Conservation (phyloP, 495 filamentous ascomycete genomes). For the Parmelia sp. region DNA sequence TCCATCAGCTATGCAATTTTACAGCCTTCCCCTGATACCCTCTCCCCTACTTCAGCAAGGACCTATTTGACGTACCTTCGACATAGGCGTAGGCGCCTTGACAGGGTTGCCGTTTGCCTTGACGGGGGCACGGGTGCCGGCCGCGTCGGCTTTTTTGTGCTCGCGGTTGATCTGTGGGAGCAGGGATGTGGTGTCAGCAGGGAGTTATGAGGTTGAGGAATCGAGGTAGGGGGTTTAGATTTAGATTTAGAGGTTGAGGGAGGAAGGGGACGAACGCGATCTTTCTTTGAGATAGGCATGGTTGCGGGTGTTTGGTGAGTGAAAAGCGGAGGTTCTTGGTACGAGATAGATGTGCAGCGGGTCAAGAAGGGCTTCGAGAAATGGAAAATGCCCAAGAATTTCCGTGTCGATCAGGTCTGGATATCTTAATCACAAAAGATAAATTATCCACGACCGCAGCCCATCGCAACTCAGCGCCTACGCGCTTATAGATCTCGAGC, state of each 20-base stretch:
- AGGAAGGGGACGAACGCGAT: background rate
- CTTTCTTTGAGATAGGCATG: slow-evolving; percentile 6
- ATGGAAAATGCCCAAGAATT: no score
- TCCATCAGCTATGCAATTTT: background rate
- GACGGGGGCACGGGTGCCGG: slow-evolving; percentile 35
- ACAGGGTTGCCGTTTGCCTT: slow-evolving; percentile 37
- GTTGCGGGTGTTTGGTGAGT: background rate
- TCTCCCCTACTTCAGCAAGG: no score
- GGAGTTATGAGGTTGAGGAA: background rate
- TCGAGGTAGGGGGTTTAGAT: no score
- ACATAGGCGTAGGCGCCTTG: slow-evolving; percentile 36
- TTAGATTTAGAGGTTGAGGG: no score
- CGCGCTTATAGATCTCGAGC: background rate
- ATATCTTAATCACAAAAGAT: no score
- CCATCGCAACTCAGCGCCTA: no score
- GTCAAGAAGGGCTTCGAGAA: no score
- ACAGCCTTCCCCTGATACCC: no score
- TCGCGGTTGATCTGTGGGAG: slow-evolving; percentile 30
- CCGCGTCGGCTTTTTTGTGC: slow-evolving; percentile 38
- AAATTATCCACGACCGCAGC: no score
- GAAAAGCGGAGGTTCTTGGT: background rate
- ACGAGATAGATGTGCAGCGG: background rate
- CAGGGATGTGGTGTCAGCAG: background rate
- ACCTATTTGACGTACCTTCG: slow-evolving; percentile 27
- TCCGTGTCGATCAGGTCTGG: no score